Conservation (phyloP, 768 basidiomycete species). For the Mycena venus region DNA sequence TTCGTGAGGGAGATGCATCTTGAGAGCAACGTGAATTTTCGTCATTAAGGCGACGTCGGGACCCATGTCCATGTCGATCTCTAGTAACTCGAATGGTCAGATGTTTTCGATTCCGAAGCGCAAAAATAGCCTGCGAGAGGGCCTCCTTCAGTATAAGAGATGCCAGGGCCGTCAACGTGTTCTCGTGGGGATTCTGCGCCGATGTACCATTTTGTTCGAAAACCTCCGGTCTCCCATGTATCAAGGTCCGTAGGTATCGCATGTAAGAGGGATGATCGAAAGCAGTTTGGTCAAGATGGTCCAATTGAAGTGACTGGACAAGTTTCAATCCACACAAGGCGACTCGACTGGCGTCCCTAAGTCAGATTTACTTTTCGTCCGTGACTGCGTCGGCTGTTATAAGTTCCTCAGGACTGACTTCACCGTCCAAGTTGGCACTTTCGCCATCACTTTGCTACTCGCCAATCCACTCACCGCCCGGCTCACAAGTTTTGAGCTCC, state of each 20-base stretch:
- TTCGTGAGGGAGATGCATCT: not conserved
- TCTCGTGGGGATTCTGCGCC: not conserved
- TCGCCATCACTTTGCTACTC: too few species aligned
- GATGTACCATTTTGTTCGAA: not conserved
- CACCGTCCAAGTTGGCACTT: too few species aligned
- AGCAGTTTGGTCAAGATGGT: not conserved
- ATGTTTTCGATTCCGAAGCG: too few species aligned
- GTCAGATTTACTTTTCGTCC: too few species aligned
- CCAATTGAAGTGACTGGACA: not conserved
- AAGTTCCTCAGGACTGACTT: too few species aligned
- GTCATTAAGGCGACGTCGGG: not conserved
- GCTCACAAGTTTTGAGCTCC: too few species aligned
- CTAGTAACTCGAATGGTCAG: not conserved
- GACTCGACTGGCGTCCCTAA: too few species aligned
- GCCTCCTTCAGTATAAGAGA: not conserved
- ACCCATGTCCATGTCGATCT: not conserved
- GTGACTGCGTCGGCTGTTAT: too few species aligned
- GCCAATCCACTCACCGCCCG: too few species aligned
- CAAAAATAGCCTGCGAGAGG: not conserved
- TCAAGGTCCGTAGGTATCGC: not conserved
- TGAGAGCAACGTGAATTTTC: not conserved
- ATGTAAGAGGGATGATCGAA: not conserved
- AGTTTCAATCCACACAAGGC: not conserved
- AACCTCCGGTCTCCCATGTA: not conserved
- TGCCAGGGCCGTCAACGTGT: not conserved